These are phyloP conservation scores for Drechslerella stenobrocha DNA, from an alignment of 2,329 filamentous ascomycete genomes.

Conservation along the genomic window DNA sequence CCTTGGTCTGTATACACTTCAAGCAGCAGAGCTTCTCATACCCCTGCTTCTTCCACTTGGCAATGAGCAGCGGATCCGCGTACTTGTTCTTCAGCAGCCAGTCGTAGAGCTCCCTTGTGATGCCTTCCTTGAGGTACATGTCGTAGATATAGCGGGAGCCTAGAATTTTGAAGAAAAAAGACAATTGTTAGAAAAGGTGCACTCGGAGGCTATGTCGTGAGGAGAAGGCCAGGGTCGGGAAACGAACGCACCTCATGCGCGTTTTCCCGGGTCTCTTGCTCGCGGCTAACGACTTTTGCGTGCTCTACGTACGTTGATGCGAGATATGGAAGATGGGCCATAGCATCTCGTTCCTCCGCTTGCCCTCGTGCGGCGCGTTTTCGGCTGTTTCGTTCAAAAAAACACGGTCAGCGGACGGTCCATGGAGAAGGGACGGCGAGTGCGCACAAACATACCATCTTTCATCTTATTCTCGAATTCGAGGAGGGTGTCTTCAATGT, in stretches of 20 bases:
- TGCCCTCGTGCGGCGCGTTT: slow-evolving; percentile 75
- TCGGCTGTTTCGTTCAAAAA: slow-evolving; percentile 64
- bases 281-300: slow-evolving; percentile 1
- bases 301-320: slow-evolving; percentile 72
- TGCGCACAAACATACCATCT: slow-evolving; percentile 60
- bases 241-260: slow-evolving; percentile 40
- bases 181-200: slow-evolving; percentile 14
- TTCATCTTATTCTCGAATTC: slow-evolving; percentile 91
- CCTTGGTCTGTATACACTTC: slow-evolving; percentile 97
- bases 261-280: slow-evolving; percentile 14
- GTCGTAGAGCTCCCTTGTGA: slow-evolving; percentile 87
- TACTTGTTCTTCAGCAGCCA: slow-evolving; percentile 97
- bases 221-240: slow-evolving; percentile 22
- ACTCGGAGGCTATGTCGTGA: slow-evolving; percentile 2
- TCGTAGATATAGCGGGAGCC: slow-evolving; percentile 90
- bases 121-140: slow-evolving; percentile 94
- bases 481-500: slow-evolving; percentile 83
- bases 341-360: slow-evolving; percentile 86
- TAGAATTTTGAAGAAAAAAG: slow-evolving; percentile 51
- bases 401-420: slow-evolving; percentile 36
- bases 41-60: slow-evolving; percentile 99
- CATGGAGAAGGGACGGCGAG: not conserved
- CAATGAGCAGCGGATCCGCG: slow-evolving; percentile 90
- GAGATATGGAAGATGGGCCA: slow-evolving; percentile 99
- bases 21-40: slow-evolving; percentile 98